Evolutionary conservation across 495 filamentous ascomycete genomes (phyloP).

Genomic region (Daldinia childiae): DNA sequence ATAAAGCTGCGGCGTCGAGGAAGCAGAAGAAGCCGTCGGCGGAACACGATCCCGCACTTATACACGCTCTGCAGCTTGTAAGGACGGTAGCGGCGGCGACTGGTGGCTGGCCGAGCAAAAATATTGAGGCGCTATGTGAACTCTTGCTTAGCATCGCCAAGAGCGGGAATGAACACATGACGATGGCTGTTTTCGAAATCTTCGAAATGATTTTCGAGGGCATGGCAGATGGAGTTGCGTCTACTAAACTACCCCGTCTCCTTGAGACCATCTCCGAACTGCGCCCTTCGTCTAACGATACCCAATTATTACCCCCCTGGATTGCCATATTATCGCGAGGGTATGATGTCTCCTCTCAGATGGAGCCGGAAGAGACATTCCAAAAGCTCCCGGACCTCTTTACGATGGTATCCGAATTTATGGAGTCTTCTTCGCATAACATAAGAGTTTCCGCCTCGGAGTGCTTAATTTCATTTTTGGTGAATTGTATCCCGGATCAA

Average conservation of each 20-base stretch:
- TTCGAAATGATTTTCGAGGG: slow-evolving; percentile 95
- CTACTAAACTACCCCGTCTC: slow-evolving; percentile 86
- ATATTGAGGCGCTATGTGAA: slow-evolving; percentile 91
- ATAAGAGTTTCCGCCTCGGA: slow-evolving; percentile 93
- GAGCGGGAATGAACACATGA: slow-evolving; percentile 91
- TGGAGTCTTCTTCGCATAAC: slow-evolving; percentile 87
- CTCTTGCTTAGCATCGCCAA: slow-evolving; percentile 85
- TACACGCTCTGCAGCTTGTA: slow-evolving; percentile 89
- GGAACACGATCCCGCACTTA: slow-evolving; percentile 80
- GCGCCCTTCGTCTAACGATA: slow-evolving; percentile 88
- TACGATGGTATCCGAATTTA: slow-evolving; percentile 75
- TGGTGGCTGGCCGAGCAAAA: slow-evolving; percentile 96
- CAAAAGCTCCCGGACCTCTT: slow-evolving; percentile 85
- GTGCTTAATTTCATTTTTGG: slow-evolving; percentile 90
- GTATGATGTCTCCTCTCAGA: slow-evolving; percentile 90
- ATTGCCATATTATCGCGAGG: slow-evolving; percentile 93
- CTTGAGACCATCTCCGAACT: slow-evolving; percentile 88
- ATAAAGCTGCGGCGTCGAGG: slow-evolving; percentile 65
- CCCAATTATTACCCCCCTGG: slow-evolving; percentile 93
- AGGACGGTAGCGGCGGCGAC: slow-evolving; percentile 86
- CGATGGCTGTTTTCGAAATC: slow-evolving; percentile 93
- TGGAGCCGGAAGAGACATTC: slow-evolving; percentile 86
- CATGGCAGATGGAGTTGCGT: slow-evolving; percentile 85
- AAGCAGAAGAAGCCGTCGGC: slow-evolving; percentile 72
- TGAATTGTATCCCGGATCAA: slow-evolving; percentile 81